Conservation (phyloP, 768 basidiomycete species). For the Imleria badia region DNA sequence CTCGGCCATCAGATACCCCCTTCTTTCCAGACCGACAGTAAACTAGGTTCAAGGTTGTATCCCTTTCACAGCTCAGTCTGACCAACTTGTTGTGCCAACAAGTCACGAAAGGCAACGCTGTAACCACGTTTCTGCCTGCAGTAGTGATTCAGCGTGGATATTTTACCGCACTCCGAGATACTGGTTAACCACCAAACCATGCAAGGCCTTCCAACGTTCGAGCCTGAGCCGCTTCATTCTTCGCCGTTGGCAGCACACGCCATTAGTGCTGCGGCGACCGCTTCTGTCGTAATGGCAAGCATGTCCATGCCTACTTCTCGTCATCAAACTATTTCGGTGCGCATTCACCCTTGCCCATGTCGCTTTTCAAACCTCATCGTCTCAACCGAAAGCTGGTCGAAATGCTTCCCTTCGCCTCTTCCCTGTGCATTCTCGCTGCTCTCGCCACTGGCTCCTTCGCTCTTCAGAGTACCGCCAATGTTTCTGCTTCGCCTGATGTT, state of each 20-base stretch:
- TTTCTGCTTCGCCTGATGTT: slow-evolving; percentile 20
- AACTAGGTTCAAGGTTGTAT: background rate
- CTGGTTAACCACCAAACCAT: slow-evolving; percentile 29
- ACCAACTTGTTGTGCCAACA: background rate
- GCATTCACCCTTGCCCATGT: slow-evolving; percentile 17
- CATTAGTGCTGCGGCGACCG: slow-evolving; percentile 32
- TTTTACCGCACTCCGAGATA: slow-evolving; percentile 14
- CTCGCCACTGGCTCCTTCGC: slow-evolving; percentile 34
- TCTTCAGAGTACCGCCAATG: slow-evolving; percentile 19
- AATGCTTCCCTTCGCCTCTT: slow-evolving; percentile 38
- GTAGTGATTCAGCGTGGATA: slow-evolving; percentile 24
- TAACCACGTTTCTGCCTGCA: slow-evolving; percentile 32
- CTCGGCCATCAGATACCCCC: background rate
- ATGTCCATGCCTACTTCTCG: slow-evolving; percentile 28
- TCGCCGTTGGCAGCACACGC: slow-evolving; percentile 31
- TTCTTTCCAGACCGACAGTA: background rate
- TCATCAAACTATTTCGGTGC: slow-evolving; percentile 31
- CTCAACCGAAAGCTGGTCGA: slow-evolving; percentile 33
- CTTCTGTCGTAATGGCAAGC: slow-evolving; percentile 31
- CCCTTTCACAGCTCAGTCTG: background rate
- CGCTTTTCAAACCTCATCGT: slow-evolving; percentile 8
- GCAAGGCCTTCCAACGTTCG: slow-evolving; percentile 33
- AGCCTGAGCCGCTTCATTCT: slow-evolving; percentile 25
- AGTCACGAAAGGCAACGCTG: slow-evolving; percentile 28
- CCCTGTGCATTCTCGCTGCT: slow-evolving; percentile 34